Percentiles rank a stretch among this genome's conserved stretches.
Conservation (phyloP, 345 rosid species). For the Gossypium bickii region DNA sequence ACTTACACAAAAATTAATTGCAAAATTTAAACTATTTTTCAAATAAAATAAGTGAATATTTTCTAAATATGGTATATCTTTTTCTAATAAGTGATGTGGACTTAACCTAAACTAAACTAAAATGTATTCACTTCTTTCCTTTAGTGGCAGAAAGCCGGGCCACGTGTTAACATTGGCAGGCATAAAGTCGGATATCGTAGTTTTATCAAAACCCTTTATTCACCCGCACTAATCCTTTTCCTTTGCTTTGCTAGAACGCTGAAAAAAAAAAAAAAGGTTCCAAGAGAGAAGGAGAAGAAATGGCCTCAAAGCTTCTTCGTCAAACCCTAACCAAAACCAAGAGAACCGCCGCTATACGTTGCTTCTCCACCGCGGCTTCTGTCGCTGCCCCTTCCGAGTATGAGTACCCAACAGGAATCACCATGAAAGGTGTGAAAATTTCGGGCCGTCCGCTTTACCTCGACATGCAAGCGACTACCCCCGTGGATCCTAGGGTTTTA, state of each 20-base stretch:
- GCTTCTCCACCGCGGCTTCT: slow-evolving; percentile 33
- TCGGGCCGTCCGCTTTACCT: slow-evolving; percentile 66
- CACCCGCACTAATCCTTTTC: neutral
- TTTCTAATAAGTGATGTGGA: too few species aligned
- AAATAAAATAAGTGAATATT: too few species aligned
- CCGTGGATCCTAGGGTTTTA: slow-evolving; percentile 81
- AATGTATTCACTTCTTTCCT: neutral
- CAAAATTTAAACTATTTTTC: too few species aligned
- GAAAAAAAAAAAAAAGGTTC: neutral
- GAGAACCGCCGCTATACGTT: neutral
- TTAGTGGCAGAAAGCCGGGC: neutral
- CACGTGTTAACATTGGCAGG: neutral
- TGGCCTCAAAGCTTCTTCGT: slow-evolving; percentile 45
- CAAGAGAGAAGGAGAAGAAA: slow-evolving; percentile 9
- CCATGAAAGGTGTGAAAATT: slow-evolving; percentile 59
- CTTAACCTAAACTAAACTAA: too few species aligned
- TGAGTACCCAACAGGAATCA: slow-evolving; percentile 49
- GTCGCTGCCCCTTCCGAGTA: slow-evolving; percentile 5
- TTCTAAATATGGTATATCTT: too few species aligned
- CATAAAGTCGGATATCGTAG: neutral
- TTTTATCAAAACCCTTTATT: neutral
- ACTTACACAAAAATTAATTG: too few species aligned
- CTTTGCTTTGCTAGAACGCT: neutral
- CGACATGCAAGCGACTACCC: slow-evolving; percentile 88
- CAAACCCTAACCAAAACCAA: slow-evolving; percentile 21